phyloP scores from a whole-genome alignment of 495 filamentous ascomycete species.

The Rhypophila decipiens region DNA sequence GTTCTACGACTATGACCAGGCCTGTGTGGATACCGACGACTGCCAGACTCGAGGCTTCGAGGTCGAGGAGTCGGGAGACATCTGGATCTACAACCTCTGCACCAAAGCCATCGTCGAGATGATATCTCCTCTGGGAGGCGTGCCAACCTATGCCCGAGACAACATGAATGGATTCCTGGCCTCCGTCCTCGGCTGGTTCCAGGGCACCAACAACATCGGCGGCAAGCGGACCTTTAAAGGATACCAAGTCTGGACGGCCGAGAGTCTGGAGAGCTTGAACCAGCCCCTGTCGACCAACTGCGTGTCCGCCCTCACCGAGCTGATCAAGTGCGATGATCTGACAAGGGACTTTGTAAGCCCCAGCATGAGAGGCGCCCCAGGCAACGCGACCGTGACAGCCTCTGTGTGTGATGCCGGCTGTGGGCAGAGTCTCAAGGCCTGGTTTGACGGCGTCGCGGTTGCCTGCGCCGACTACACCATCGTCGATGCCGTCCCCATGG shows the following conservation, averaged over 20 bases:
- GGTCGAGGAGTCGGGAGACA: neutral
- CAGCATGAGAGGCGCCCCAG: neutral
- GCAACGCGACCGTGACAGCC: neutral
- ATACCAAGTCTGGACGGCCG: no score
- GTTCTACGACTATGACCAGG: neutral
- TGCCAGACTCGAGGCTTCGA: constrained; percentile 1
- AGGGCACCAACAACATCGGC: no score
- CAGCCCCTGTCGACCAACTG: no score
- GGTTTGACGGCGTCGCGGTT: neutral
- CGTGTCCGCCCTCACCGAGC: neutral
- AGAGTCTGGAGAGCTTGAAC: no score
- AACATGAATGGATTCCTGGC: no score
- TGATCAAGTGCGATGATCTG: neutral
- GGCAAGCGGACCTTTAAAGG: no score
- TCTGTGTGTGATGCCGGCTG: neutral
- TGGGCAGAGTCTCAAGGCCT: neutral
- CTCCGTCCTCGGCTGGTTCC: no score
- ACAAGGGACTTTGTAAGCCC: neutral
- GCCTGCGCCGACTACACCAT: neutral
- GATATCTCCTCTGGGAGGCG: no score
- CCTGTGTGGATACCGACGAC: neutral
- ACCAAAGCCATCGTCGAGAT: constrained; percentile 3
- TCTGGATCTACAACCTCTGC: constrained; percentile 6
- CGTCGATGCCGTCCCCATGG: neutral
- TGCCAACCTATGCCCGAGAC: no score